Conservation (phyloP, 305 asterid species). For the Coffea humblotiana region DNA sequence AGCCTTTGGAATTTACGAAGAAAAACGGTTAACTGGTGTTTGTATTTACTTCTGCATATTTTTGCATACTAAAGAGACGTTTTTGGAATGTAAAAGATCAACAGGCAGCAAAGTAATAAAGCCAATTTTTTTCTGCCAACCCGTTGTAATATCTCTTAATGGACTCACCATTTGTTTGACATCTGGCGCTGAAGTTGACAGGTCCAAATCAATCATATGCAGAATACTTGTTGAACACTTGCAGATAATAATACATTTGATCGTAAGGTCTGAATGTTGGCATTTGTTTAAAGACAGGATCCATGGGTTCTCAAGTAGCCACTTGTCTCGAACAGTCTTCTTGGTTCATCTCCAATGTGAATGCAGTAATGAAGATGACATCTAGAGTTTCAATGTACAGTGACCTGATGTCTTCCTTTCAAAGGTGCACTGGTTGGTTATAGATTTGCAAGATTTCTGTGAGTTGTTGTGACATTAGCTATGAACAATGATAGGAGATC, state of each 20-base stretch:
- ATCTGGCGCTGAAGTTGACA: background rate
- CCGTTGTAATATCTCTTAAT: background rate
- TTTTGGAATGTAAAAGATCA: background rate
- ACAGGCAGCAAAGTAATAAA: background rate
- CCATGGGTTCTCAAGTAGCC: background rate
- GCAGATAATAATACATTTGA: background rate
- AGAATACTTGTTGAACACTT: background rate
- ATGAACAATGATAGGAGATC: background rate
- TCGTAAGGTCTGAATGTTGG: background rate
- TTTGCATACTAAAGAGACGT: background rate
- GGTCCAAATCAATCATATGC: background rate
- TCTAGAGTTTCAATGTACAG: background rate
- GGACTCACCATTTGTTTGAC: background rate
- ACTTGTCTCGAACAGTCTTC: background rate
- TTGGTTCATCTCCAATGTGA: background rate
- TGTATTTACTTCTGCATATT: background rate
- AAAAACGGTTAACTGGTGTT: background rate
- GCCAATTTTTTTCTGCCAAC: background rate
- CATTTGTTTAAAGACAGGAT: background rate
- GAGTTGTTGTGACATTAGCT: background rate
- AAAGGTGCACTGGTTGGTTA: background rate
- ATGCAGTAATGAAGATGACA: background rate
- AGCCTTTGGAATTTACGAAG: background rate
- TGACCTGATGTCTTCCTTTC: conserved; percentile 4
- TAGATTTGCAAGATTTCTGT: background rate